These are phyloP conservation scores for Periconia digitata DNA, from an alignment of 2,329 filamentous ascomycete species.

Conservation along the genomic window DNA sequence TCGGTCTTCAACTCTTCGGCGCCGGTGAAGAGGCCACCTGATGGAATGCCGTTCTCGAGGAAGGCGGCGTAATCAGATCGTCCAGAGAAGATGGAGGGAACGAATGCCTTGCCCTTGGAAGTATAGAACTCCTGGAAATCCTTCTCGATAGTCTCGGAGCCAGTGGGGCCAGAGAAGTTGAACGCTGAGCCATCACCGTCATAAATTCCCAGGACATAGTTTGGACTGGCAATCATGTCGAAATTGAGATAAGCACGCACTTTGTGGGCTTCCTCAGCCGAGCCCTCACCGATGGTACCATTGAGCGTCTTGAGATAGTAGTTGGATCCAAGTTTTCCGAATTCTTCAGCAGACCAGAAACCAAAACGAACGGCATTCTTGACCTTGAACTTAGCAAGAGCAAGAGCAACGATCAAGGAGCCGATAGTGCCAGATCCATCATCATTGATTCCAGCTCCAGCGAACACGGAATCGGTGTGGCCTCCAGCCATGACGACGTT, in stretches of 20 bases:
- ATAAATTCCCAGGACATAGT: constrained; percentile 40
- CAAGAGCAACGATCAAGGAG: constrained; percentile 40
- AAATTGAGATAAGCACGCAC: constrained; percentile 47
- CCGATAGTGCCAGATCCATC: constrained; percentile 42
- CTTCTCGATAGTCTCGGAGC: constrained; percentile 34
- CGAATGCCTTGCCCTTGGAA: constrained; percentile 27
- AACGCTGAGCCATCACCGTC: constrained; percentile 40
- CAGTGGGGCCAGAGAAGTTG: constrained; percentile 33
- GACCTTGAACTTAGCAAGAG: constrained; percentile 40
- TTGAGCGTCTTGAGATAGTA: constrained; percentile 33
- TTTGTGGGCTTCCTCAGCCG: constrained; percentile 29
- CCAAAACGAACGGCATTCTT: constrained; percentile 45
- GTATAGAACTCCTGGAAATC: constrained; percentile 39
- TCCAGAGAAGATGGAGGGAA: constrained; percentile 38
- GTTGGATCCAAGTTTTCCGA: constrained; percentile 38
- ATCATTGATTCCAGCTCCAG: constrained; percentile 46
- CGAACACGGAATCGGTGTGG: constrained; percentile 41
- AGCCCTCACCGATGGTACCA: constrained; percentile 2
- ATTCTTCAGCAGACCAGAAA: constrained; percentile 45
- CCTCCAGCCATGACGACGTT: constrained; percentile 41
- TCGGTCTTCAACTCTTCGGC: constrained; percentile 43
- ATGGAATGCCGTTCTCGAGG: constrained; percentile 37
- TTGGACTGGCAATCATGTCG: constrained; percentile 46
- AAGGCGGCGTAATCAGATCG: constrained; percentile 44
- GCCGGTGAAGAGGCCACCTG: constrained; percentile 42